These are phyloP conservation scores for Themeda triandra DNA, from an alignment of 176 grass and related monocot genomes.

Conservation along the genomic window DNA sequence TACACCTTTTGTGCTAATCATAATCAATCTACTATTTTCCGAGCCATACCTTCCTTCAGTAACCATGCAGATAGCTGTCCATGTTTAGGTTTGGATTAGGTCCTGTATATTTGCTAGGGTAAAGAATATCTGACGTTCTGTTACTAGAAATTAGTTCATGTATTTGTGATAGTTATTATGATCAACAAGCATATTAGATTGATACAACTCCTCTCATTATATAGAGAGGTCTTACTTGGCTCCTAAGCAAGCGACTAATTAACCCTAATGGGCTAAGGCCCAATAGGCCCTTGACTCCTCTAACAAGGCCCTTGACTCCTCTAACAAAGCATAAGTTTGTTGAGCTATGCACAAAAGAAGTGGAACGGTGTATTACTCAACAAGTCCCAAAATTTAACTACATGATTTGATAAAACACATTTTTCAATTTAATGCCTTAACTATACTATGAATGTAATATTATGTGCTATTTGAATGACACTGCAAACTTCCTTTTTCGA, in stretches of 20 bases:
- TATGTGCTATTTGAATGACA: background rate
- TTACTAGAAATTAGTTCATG: background rate
- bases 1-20: too few species aligned
- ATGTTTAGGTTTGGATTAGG: background rate
- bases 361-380: background rate
- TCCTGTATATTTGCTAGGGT: background rate
- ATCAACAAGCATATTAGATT: background rate
- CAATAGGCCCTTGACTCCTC: too few species aligned
- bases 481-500: background rate
- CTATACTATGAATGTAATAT: background rate
- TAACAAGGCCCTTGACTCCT: too few species aligned
- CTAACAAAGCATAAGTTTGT: background rate
- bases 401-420: constrained; percentile 2
- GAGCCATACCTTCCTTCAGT: too few species aligned
- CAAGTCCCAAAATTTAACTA: background rate
- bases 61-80: background rate
- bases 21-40: too few species aligned
- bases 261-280: too few species aligned
- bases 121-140: background rate
- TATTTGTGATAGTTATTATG: background rate
- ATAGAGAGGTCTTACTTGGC: too few species aligned
- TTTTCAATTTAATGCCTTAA: background rate
- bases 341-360: background rate
- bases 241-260: too few species aligned
- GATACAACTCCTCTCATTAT: too few species aligned